Evolutionary conservation across 176 grass and related monocot genomes (phyloP), one percentile per base, ranked within the genome.

Genomic region (Alopecurus myosuroides): DNA sequence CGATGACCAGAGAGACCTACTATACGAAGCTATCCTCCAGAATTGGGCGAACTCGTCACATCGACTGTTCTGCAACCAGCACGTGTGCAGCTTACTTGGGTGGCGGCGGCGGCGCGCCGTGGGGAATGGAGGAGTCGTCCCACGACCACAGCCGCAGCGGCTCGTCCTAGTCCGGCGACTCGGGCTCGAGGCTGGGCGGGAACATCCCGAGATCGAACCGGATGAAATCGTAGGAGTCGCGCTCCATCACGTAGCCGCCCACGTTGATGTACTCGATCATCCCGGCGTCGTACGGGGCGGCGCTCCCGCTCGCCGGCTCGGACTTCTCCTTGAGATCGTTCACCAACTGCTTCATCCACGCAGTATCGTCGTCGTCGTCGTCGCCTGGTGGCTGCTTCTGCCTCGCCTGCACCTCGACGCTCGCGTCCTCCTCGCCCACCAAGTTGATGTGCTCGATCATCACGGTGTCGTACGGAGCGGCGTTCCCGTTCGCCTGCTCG

Each of bases 71-170:
- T 20, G 23, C 60, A 41, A 14, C 46, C 37, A 9, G 85, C 4
- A 51, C 23, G 11, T 19, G 17, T 18, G 71, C 42, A 18, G 25
- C 70, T 72, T 60, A 48, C 66, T 72, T 65, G n/a, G 25, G 44
- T 25, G 69, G 53, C 13, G 31, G 57, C 57, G 56, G 57, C 29
- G 57, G 58, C 58, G 41, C 77, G 40, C 58, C 14, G 0, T 34
- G 44, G 31, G 78, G 20, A 23, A 26, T 25, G 20, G 29, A 35
- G 22, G 20, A 51, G 10, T 44, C 7, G 58, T 67, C 77, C 77
- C 82, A 89, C 25, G 77, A 51, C 77, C 82, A 89, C 12, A 89
- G 49, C 31, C 58, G 65, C 62, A 70, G 40, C n/a, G 46, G 71
- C 50, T 81, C 63, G 79, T 11, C 79, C 67, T 48, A 51, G 34